A percentile compares a stretch with the other conserved stretches of the same genome.
Evolutionary conservation across 441 rosid species (phyloP).

Genomic region (Croton setiger): DNA sequence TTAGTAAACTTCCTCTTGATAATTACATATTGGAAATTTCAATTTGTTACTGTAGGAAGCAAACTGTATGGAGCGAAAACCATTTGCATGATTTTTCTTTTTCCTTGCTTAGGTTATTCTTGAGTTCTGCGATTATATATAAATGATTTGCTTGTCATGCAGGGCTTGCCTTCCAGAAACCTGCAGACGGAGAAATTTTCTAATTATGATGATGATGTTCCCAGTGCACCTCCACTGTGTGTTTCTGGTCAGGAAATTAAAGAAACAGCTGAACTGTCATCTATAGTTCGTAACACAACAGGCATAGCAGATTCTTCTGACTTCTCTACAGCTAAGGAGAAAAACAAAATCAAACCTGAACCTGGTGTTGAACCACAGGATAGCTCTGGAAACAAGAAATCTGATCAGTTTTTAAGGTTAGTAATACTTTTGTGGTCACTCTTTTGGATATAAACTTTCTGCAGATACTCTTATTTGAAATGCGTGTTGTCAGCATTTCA

Average conservation of each 20-base stretch:
- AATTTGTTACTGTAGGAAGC: neutral
- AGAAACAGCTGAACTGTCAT: constrained; percentile 38
- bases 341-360: constrained; percentile 22
- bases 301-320: constrained; percentile 23
- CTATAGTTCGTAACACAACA: constrained; percentile 28
- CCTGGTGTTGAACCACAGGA: constrained; percentile 37
- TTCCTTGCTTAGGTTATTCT: neutral
- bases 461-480: neutral
- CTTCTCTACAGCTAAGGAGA: constrained; percentile 19
- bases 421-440: constrained; percentile 16
- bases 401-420: constrained; percentile 62
- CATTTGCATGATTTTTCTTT: neutral
- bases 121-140: neutral
- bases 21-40: neutral
- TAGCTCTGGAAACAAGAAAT: constrained; percentile 36
- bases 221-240: constrained; percentile 93
- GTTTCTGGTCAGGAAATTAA: constrained; percentile 54
- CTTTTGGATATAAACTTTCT: constrained; percentile 1
- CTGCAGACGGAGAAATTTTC: constrained; percentile 34
- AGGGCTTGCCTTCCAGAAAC: constrained; percentile 45
- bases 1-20: neutral
- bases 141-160: constrained; percentile 18
- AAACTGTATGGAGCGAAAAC: neutral
- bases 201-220: constrained; percentile 58
- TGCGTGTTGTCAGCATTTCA: neutral